These are phyloP conservation scores for Cornus suecica DNA, from an alignment of 148 eudicot genomes.

Conservation along the genomic window DNA sequence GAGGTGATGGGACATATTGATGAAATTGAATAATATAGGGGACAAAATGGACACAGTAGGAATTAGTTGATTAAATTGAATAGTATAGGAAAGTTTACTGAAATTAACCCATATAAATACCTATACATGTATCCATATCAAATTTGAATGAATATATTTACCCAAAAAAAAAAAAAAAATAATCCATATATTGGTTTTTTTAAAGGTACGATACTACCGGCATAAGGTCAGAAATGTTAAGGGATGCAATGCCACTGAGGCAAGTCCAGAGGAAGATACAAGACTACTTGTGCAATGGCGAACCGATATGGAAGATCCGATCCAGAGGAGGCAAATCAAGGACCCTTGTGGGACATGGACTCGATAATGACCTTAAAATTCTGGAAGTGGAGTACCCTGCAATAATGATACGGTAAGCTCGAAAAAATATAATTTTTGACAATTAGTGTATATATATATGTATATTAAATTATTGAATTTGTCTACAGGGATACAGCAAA, in stretches of 20 bases:
- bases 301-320: slow-evolving; percentile 85
- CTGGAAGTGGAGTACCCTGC: slow-evolving; percentile 77
- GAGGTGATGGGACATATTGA: too few relatives aligned
- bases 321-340: slow-evolving; percentile 80
- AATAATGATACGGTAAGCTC: slow-evolving; percentile 54
- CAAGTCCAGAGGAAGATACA: slow-evolving; percentile 76
- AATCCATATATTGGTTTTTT: neutral
- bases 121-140: too few relatives aligned
- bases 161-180: neutral
- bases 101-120: too few relatives aligned
- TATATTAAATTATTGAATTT: neutral
- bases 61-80: too few relatives aligned
- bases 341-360: slow-evolving; percentile 83
- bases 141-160: too few relatives aligned
- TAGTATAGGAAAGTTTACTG: too few relatives aligned
- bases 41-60: too few relatives aligned
- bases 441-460: too few relatives aligned
- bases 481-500: slow-evolving; percentile 56
- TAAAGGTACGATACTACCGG: slow-evolving; percentile 87
- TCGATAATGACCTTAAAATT: slow-evolving; percentile 78
- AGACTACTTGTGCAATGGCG: slow-evolving; percentile 84
- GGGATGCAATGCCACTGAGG: slow-evolving; percentile 78
- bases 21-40: too few relatives aligned
- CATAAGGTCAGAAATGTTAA: slow-evolving; percentile 65
- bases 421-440: too few relatives aligned